Base-by-base conservation (phyloP, 306 rosid species). In the Dryas alaskensis region DNA sequence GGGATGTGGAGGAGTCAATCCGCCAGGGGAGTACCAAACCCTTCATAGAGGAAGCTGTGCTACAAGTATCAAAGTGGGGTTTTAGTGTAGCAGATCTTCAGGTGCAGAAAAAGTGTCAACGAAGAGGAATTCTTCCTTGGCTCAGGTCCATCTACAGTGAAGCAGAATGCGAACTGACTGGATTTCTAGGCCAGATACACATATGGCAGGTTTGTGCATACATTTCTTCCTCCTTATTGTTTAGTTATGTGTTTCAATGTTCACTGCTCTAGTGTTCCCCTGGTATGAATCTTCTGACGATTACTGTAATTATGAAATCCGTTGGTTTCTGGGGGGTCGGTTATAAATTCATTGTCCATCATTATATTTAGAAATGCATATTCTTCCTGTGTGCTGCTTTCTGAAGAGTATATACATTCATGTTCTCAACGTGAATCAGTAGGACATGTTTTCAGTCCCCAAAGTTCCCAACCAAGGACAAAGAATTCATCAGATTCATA, bases 1-100 rank as follows among this genome's bases (percentile, higher is more conserved):
- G 99, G 76, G 86, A 88, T 78, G 85, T 89, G 81, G 99, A 94
- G 85, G 97, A 92, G 85, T 94, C 99, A 3, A 80, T 94, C 74
- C 89, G 97, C 65, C 99, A 88, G 86, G 86, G 86, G 66, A 87
- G 74, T 53, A 58, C 84, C 17, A 76, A 81, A 70, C 95, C 99
- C 55, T 91, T 89, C 74, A 59, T 86, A 74, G 96, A 92, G 88
- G 99, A 94, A 86, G 87, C 90, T 69, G 81, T 73, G 71, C 82
- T 94, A 58, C 99, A 83, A 82, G 97, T 92, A 65, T 86, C 99
- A 14, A 71, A 82, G 65, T 94, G 97, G 99, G 96, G 92, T 66
- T 94, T 94, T 76, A 84, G 84, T 80, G 66, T 90, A 53, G 73
- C 77, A 54, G 97, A 94, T 73, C 95, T 94, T 82, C 94, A 65